A percentile compares a stretch with the other conserved stretches of the same genome.
These are phyloP conservation scores for Zalaria sp. DNA, from an alignment of 2,329 filamentous ascomycete genomes.

Conservation along the genomic window DNA sequence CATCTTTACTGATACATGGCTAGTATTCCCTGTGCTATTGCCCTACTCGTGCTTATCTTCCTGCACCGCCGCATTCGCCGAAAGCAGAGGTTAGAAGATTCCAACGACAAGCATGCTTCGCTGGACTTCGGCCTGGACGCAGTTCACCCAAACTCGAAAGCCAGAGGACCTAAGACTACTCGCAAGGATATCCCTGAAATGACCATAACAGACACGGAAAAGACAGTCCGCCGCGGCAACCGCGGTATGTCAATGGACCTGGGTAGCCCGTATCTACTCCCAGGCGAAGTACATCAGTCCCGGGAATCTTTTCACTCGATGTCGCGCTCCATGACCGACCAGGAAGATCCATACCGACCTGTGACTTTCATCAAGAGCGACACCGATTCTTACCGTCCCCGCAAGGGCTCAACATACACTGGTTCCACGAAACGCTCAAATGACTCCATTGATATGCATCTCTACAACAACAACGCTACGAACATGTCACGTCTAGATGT, in stretches of 20 bases:
- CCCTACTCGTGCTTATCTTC: conserved; percentile 53
- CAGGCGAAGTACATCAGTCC: conserved; percentile 63
- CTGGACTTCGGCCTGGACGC: conserved; percentile 79
- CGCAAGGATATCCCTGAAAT: conserved; percentile 31
- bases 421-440: conserved; percentile 32
- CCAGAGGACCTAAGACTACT: conserved; percentile 15
- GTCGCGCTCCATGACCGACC: conserved; percentile 56
- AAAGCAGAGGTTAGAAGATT: conserved; percentile 63
- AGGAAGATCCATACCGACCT: conserved; percentile 73
- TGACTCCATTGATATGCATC: conserved; percentile 32
- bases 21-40: conserved; percentile 63
- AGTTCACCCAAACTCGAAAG: conserved; percentile 25
- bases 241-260: conserved; percentile 48
- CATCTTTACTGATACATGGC: background rate
- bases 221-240: conserved; percentile 15
- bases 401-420: conserved; percentile 35
- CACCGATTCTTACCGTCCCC: conserved; percentile 21
- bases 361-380: conserved; percentile 41
- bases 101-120: conserved; percentile 73
- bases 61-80: conserved; percentile 67
- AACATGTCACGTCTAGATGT: conserved; percentile 36
- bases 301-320: conserved; percentile 78
- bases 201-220: conserved; percentile 42
- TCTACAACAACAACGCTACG: conserved; percentile 40
- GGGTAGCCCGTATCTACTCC: conserved; percentile 86